phyloP scores from a whole-genome alignment of 2,329 filamentous ascomycete species.

The Herpotrichia juniperi region DNA sequence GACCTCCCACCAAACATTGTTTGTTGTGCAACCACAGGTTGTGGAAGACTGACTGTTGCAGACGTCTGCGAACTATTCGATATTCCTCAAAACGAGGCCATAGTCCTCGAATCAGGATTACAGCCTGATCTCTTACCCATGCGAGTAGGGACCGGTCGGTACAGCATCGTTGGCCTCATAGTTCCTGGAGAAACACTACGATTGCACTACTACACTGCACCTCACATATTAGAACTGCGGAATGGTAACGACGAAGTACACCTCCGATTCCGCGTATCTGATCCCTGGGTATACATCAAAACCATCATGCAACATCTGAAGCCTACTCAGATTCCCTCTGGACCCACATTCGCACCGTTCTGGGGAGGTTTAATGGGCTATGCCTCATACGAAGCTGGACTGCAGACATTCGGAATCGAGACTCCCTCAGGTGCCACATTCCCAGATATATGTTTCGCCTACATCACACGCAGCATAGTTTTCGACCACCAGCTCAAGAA shows the following conservation, averaged over 20 bases:
- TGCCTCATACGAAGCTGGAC: conserved; percentile 81
- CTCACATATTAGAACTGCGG: conserved; percentile 33
- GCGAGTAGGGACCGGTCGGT: conserved; percentile 62
- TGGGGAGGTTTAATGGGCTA: conserved; percentile 86
- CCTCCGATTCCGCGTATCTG: conserved; percentile 28
- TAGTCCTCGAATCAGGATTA: conserved; percentile 56
- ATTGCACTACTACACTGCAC: conserved; percentile 41
- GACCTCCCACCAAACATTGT: conserved; percentile 34
- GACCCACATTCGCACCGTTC: conserved; percentile 61
- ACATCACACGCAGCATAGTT: conserved; percentile 78
- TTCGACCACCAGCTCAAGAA: conserved; percentile 71
- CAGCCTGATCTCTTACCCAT: conserved; percentile 48
- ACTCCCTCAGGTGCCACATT: conserved; percentile 48
- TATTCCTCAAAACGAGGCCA: conserved; percentile 41
- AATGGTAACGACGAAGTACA: conserved; percentile 34
- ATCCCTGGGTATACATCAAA: conserved; percentile 50
- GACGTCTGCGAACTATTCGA: conserved; percentile 45
- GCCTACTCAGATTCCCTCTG: conserved; percentile 29
- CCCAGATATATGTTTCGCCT: conserved; percentile 77
- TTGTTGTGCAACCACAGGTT: conserved; percentile 41
- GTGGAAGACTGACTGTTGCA: conserved; percentile 42
- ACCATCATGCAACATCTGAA: conserved; percentile 44
- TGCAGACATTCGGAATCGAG: conserved; percentile 64
- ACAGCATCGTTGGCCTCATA: conserved; percentile 75
- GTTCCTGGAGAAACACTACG: conserved; percentile 57